A percentile compares a stretch with the other conserved stretches of the same genome.
phyloP scores from a whole-genome alignment of 2,329 filamentous ascomycete genomes.

The Monilinia aucupariae region DNA sequence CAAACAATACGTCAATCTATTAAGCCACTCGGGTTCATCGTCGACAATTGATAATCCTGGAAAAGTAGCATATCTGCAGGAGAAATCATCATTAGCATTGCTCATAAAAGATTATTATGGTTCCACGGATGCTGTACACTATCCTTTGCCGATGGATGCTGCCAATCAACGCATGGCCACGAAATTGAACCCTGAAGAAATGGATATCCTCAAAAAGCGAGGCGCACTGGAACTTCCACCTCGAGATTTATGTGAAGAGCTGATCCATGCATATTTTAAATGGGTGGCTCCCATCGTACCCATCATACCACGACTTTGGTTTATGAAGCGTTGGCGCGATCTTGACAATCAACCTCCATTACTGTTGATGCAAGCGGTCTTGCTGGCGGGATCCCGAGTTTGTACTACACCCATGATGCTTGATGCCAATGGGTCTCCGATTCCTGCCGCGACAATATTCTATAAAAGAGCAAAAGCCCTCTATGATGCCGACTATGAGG shows the following conservation, averaged over 20 bases:
- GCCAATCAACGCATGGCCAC: slow-evolving; percentile 79
- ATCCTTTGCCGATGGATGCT: slow-evolving; percentile 87
- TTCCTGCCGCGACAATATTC: slow-evolving; percentile 90
- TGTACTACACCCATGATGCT: slow-evolving; percentile 91
- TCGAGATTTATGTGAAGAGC: slow-evolving; percentile 81
- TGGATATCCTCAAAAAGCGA: slow-evolving; percentile 88
- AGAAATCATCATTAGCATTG: slow-evolving; percentile 93
- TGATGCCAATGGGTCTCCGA: slow-evolving; percentile 93
- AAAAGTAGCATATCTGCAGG: slow-evolving; percentile 87
- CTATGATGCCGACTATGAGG: slow-evolving; percentile 95
- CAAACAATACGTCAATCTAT: slow-evolving; percentile 76
- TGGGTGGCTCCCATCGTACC: slow-evolving; percentile 96
- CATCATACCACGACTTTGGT: slow-evolving; percentile 85
- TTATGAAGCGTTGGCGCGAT: slow-evolving; percentile 90
- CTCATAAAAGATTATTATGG: slow-evolving; percentile 91
- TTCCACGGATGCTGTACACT: slow-evolving; percentile 93
- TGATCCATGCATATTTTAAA: slow-evolving; percentile 90
- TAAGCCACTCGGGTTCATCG: slow-evolving; percentile 94
- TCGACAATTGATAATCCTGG: slow-evolving; percentile 96
- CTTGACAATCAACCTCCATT: slow-evolving; percentile 89
- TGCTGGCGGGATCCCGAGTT: slow-evolving; percentile 89
- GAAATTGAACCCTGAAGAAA: slow-evolving; percentile 89
- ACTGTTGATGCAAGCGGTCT: slow-evolving; percentile 85
- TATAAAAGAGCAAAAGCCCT: slow-evolving; percentile 95
- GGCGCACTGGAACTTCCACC: slow-evolving; percentile 90